Base-by-base conservation (phyloP, 2,329 filamentous ascomycete genomes). In the Penicillium freii region DNA sequence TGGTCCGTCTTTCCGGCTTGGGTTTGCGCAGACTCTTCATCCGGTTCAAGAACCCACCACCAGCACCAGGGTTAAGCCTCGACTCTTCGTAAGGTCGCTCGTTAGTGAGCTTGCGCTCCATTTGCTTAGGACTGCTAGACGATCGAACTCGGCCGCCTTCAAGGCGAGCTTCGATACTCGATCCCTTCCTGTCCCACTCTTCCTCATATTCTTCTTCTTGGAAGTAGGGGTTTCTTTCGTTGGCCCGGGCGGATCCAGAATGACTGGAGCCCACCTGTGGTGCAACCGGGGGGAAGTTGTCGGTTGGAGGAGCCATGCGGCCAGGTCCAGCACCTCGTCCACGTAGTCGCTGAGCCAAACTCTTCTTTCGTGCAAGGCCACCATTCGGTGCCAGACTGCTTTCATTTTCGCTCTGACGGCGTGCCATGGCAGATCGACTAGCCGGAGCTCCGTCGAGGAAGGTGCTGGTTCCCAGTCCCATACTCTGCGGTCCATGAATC, bases 371-470 rank as follows among this genome's bases (percentile, higher is more conserved):
- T 64, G 88, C 86, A 42, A 99, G 76, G 5, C 89, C 88, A 5
- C 89, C 88, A 9, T 77, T 75, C 19, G 72, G 59, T 25, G 70
- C 60, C 23, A 82, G 75, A 54, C 78, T 71, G 29, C 71, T 65
- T 57, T 83, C 82, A 45, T 88, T 84, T 60, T 90, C 91, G 33
- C 84, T 88, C 68, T 93, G 85, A 49, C 86, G 86, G 59, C 88
- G 86, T 71, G 90, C 85, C 53, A 96, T 90, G 19, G 89, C 90
- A 8, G 87, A 84, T 66, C 87, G 86, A 29, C 92, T 89, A 29
- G 92, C 94, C 15, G 94, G 93, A 1, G 94, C 89, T 36, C 94
- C 94, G 68, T 99, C 94, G 23, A 99, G 78, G 80, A 97, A 97
- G 2, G 94, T 99, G 34, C 92, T 96, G 1, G 92, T 96, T 52